Evolutionary conservation across 2,329 filamentous ascomycete species (phyloP).

Genomic region (Chaetothyriales sp.): DNA sequence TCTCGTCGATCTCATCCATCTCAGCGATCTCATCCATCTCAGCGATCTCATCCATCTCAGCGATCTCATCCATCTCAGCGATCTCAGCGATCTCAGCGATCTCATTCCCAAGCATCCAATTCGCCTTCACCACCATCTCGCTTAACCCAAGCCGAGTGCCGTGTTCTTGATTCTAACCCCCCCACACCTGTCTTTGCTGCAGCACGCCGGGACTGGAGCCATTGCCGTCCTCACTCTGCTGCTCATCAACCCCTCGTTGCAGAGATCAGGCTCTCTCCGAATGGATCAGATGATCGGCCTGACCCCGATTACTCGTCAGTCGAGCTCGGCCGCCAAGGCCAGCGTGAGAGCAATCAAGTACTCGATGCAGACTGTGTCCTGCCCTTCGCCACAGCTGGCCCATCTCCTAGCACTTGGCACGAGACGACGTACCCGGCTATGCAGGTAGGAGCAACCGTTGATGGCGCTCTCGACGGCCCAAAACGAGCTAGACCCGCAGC

Average conservation of each 20-base stretch:
- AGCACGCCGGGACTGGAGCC: not conserved
- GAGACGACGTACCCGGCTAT: not conserved
- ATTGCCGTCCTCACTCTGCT: not conserved
- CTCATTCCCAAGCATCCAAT: not conserved
- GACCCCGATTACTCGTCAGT: not conserved
- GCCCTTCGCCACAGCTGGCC: not conserved
- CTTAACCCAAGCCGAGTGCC: not conserved
- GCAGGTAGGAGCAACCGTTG: not conserved
- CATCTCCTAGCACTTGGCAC: not conserved
- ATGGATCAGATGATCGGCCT: not conserved
- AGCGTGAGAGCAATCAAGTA: not conserved
- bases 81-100: too few relatives aligned
- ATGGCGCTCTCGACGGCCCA: not conserved
- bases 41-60: too few relatives aligned
- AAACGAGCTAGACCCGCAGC: not conserved
- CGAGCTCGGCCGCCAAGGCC: not conserved
- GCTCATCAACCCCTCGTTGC: not conserved
- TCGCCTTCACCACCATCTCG: not conserved
- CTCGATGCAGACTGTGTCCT: not conserved
- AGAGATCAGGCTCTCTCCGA: not conserved
- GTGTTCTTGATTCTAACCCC: not conserved
- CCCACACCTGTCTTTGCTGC: not conserved
- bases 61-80: too few relatives aligned
- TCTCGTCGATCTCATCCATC: too few relatives aligned
- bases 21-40: too few relatives aligned